Evolutionary conservation across 805 yeast genomes (phyloP).

Genomic region (Saccharomyces paradoxus): DNA sequence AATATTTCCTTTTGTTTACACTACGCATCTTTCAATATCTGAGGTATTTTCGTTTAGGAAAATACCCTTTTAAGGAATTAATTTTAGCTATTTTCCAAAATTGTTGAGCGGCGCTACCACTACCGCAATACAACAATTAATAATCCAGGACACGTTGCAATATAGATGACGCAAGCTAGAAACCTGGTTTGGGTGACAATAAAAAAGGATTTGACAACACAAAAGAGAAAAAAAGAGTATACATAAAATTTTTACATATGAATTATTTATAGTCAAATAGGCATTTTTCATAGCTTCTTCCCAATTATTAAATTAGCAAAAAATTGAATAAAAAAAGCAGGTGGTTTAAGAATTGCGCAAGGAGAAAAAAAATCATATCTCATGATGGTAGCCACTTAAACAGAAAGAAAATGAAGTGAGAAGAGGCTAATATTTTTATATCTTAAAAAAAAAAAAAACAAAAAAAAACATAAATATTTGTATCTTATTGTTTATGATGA

Average conservation of each 20-base stretch:
- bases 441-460: background rate
- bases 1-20: background rate
- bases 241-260: background rate
- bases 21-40: background rate
- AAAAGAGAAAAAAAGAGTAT: background rate
- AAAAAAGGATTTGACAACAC: background rate
- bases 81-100: background rate
- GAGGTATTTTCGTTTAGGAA: slow-evolving; percentile 10
- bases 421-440: background rate
- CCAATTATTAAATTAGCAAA: background rate
- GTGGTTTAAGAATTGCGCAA: background rate
- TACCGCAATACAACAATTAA: background rate
- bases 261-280: background rate
- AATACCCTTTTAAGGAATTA: background rate
- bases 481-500: background rate
- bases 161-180: background rate
- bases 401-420: background rate
- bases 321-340: background rate
- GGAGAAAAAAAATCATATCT: background rate
- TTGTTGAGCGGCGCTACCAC: background rate
- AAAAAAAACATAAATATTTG: background rate
- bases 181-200: background rate
- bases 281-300: background rate
- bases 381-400: background rate
- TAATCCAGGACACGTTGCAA: background rate